Base-by-base conservation (phyloP, 805 yeast genomes). In the Kluyveromyces nonfermentans region DNA sequence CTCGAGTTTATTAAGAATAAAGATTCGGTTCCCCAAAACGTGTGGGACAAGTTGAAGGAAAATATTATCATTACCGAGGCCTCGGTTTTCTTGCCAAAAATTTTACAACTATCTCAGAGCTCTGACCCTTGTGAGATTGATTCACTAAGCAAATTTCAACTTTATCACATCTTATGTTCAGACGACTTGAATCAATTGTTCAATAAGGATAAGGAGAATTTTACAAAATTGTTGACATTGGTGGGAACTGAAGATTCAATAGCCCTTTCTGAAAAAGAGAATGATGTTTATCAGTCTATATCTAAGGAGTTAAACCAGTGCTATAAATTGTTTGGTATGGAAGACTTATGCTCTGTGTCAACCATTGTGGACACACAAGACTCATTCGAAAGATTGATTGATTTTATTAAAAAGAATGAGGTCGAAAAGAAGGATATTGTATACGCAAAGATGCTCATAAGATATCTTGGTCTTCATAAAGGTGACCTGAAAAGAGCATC, bases 361-460 rank as follows among this genome's bases (percentile, higher is more conserved):
- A 18, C 32, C 5, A 9, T 28, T 32, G 12, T 39, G 5, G 7
- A 37, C 10, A 33, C 43, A 6, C 43, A 33, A 6, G 33, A 40
- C n/a, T 37, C 34, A 9, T 55, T 51, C 33, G 35, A 43, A 17
- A 44, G 48, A 21, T n/a, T 53, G 6, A 30, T 53, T 8, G 42
- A 51, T 14, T 47, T 66, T 33, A 59, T 70, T 35, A 63, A 65
- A 40, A 40, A 54, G 4, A 60, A 62, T 35, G 70, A 70, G 2
- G 56, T 71, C 41, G 55, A 59, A 25, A 43, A 50, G 10, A 50
- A 52, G 30, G 57, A 67, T 37, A 48, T 69, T 9, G 15, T 33
- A 5, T 35, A 55, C 10, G 55, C 58, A 8, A 50, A 40, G 18
- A 41, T 28, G 18, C 30, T 57, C 5, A 20, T 59, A 33, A 56